Conservation (phyloP, 1,284 basidiomycete genomes). For the Rhodotorula sp. region DNA sequence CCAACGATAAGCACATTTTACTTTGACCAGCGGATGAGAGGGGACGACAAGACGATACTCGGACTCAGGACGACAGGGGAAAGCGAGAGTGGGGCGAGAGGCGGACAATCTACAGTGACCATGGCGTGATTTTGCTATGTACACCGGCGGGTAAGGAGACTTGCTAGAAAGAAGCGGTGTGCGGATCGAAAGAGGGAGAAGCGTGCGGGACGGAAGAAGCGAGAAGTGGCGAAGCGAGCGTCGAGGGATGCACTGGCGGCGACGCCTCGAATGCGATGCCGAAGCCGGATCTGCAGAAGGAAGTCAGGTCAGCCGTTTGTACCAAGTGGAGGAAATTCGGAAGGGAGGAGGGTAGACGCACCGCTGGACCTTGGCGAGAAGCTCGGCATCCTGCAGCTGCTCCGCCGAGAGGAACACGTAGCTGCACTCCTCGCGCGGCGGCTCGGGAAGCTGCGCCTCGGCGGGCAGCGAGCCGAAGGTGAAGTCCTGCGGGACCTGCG, state of each 20-base stretch:
- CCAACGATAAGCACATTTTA: too few relatives aligned
- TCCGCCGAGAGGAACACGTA: conserved; percentile 25
- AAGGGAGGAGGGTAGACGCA: background rate
- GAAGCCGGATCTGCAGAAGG: background rate
- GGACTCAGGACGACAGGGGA: too few relatives aligned
- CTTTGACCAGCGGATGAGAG: too few relatives aligned
- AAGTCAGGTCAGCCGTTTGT: background rate
- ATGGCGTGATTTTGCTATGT: too few relatives aligned
- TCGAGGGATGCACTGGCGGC: background rate
- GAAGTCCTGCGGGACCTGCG: background rate
- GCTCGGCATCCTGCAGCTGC: conserved; percentile 17
- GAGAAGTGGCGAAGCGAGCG: too few relatives aligned
- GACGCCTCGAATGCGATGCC: conserved; percentile 1
- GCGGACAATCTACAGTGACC: too few relatives aligned
- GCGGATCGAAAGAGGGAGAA: too few relatives aligned
- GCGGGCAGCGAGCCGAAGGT: background rate
- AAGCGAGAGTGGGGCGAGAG: too few relatives aligned
- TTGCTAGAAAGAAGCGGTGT: too few relatives aligned
- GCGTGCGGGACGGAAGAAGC: too few relatives aligned
- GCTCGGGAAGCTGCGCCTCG: background rate
- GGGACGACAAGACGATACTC: background rate
- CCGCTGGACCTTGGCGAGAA: conserved; percentile 19
- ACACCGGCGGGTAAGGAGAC: too few relatives aligned
- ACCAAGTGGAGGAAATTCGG: too few relatives aligned
- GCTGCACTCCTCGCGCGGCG: conserved; percentile 8